phyloP scores from a whole-genome alignment of 768 basidiomycete species.

The Mycena amicta region DNA sequence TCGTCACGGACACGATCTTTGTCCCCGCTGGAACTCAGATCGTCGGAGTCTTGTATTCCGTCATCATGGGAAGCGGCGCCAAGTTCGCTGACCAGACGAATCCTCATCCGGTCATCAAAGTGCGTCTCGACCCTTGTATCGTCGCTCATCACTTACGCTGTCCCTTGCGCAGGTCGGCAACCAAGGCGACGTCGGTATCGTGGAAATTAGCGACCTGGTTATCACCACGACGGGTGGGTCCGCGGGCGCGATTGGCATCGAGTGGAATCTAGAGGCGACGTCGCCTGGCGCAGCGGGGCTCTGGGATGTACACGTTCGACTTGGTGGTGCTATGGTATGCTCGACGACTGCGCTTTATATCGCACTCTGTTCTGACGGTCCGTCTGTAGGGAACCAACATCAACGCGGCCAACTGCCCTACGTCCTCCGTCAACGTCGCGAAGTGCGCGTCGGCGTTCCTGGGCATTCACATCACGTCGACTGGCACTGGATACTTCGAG shows the following conservation, averaged over 20 bases:
- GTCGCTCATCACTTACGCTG: background rate
- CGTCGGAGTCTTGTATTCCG: background rate
- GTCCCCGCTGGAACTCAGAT: background rate
- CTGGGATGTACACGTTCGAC: background rate
- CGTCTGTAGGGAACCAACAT: constrained; percentile 4
- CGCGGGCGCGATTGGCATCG: constrained; percentile 4
- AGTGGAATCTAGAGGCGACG: background rate
- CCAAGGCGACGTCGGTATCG: background rate
- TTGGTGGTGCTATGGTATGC: background rate
- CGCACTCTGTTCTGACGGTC: background rate
- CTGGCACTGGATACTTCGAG: constrained; percentile 5
- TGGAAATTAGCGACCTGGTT: background rate
- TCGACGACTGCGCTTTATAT: background rate
- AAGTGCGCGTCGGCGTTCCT: constrained; percentile 1
- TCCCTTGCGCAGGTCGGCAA: background rate
- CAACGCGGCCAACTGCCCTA: constrained; percentile 4
- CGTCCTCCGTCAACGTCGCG: background rate
- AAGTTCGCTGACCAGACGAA: background rate
- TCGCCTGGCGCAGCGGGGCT: background rate
- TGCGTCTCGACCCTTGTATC: too few species aligned
- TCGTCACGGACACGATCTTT: background rate
- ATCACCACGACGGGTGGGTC: constrained; percentile 1
- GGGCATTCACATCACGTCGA: constrained; percentile 1
- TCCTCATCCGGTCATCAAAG: background rate
- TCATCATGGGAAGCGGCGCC: background rate